Percentiles rank a stretch among this genome's conserved stretches.
Conservation (phyloP, 1,284 basidiomycete species). For the Coniferiporia weirii region DNA sequence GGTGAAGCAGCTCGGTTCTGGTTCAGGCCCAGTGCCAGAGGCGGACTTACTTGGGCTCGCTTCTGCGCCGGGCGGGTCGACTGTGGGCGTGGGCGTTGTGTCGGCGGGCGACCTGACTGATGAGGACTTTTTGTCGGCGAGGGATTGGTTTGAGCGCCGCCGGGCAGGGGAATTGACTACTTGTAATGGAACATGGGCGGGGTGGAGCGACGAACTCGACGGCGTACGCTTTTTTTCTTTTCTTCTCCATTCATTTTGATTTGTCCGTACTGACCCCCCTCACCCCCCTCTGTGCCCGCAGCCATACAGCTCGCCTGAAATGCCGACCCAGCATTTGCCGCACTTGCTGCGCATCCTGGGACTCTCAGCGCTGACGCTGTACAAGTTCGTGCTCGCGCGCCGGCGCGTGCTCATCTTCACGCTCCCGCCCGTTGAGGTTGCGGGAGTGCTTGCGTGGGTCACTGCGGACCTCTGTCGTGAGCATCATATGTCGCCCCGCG, state of each 20-base stretch:
- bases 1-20: constrained; percentile 35
- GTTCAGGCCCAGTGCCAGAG: constrained; percentile 28
- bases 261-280: constrained; percentile 8
- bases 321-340: constrained; percentile 59
- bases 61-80: background rate
- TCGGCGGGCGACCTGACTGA: background rate
- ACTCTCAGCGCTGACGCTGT: constrained; percentile 67
- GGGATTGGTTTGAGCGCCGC: constrained; percentile 59
- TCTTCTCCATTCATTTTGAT: background rate
- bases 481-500: constrained; percentile 34
- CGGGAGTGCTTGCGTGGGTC: constrained; percentile 69
- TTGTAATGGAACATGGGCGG: constrained; percentile 49
- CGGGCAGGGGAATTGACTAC: constrained; percentile 47
- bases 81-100: too few relatives aligned
- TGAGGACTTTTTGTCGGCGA: constrained; percentile 48
- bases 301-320: constrained; percentile 33
- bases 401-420: constrained; percentile 71
- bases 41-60: constrained; percentile 28
- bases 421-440: constrained; percentile 68
- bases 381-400: constrained; percentile 70
- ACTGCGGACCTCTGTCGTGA: constrained; percentile 68
- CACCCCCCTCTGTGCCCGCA: constrained; percentile 17
- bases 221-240: constrained; percentile 32
- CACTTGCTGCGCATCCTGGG: constrained; percentile 69
- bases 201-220: constrained; percentile 61